Conservation (phyloP, 805 yeast species). For the Wickerhamiella kurtzmanii region DNA sequence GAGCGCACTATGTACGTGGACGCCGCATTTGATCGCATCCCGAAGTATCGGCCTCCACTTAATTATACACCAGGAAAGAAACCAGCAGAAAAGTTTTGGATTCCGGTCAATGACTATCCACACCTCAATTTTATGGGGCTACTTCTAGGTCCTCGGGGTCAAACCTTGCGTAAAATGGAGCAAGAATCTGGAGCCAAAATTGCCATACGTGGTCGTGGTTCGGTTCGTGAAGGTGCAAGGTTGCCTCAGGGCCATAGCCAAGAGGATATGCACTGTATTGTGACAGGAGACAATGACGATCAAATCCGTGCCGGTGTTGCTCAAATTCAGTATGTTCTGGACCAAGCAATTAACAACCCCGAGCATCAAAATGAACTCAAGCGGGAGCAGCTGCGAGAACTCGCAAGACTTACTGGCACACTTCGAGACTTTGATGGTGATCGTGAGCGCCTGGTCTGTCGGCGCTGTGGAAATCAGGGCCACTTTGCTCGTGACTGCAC, state of each 20-base stretch:
- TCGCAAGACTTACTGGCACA: constrained; percentile 92
- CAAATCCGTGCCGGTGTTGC: constrained; percentile 63
- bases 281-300: constrained; percentile 70
- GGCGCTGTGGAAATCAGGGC: constrained; percentile 67
- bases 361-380: constrained; percentile 88
- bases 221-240: constrained; percentile 68
- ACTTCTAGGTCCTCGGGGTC: constrained; percentile 90
- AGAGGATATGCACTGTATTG: constrained; percentile 80
- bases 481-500: constrained; percentile 83
- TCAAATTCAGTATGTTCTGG: constrained; percentile 60
- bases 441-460: constrained; percentile 51
- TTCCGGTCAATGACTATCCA: constrained; percentile 79
- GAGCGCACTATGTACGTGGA: constrained; percentile 76
- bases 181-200: constrained; percentile 77
- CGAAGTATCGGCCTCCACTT: constrained; percentile 65
- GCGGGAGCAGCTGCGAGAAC: constrained; percentile 76
- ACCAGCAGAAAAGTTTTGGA: constrained; percentile 65
- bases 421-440: constrained; percentile 60
- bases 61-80: constrained; percentile 61
- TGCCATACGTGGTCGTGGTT: constrained; percentile 89
- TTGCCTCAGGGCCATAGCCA: constrained; percentile 35
- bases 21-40: constrained; percentile 54
- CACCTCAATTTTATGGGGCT: constrained; percentile 87
- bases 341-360: constrained; percentile 77
- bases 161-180: constrained; percentile 68